These are phyloP conservation scores for Murraya paniculata DNA, from an alignment of 345 rosid species.

Conservation along the genomic window DNA sequence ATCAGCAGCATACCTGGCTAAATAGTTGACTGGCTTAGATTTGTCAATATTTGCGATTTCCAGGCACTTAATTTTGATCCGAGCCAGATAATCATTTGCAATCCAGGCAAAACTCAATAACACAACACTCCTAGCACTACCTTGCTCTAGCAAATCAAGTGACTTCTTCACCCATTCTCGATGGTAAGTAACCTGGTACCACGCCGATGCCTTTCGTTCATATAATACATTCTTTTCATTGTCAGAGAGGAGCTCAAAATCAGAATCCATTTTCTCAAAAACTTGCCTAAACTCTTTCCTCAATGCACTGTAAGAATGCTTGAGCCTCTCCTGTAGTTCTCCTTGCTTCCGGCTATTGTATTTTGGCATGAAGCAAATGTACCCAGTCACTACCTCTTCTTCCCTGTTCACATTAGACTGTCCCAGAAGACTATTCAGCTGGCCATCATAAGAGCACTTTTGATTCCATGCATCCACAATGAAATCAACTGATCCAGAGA, in stretches of 20 bases:
- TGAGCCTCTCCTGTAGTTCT: conserved; percentile 68
- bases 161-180: conserved; percentile 66
- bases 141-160: conserved; percentile 42
- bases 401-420: conserved; percentile 77
- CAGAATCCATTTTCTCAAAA: conserved; percentile 49
- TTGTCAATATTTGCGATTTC: conserved; percentile 32
- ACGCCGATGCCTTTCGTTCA: conserved; percentile 85
- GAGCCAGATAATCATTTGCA: conserved; percentile 82
- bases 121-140: conserved; percentile 25
- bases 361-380: conserved; percentile 89
- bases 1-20: conserved; percentile 58
- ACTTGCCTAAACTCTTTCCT: conserved; percentile 72
- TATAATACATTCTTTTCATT: conserved; percentile 51
- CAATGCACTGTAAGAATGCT: conserved; percentile 57
- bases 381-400: conserved; percentile 88
- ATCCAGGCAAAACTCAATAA: conserved; percentile 89
- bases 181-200: conserved; percentile 84
- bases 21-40: conserved; percentile 56
- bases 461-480: conserved; percentile 67
- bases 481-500: conserved; percentile 54
- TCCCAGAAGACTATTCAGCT: conserved; percentile 64
- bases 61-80: conserved; percentile 52
- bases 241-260: conserved; percentile 46
- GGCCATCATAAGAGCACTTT: conserved; percentile 72
- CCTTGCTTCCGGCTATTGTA: conserved; percentile 65